These are phyloP conservation scores for Cicer bijugum DNA, from an alignment of 306 rosid species.

Conservation along the genomic window DNA sequence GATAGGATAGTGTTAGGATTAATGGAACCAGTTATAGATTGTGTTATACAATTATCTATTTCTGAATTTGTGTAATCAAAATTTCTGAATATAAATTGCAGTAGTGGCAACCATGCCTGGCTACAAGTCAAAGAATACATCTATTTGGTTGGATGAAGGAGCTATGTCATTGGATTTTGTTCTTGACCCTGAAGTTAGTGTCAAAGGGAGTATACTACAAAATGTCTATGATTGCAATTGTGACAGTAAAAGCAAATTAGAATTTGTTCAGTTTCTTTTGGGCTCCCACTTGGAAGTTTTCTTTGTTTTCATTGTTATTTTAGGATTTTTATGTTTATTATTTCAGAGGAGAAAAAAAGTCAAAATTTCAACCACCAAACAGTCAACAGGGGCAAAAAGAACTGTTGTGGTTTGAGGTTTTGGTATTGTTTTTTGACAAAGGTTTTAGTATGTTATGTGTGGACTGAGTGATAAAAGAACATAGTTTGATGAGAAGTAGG, in stretches of 20 bases:
- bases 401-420: constrained; percentile 47
- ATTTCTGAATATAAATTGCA: constrained; percentile 54
- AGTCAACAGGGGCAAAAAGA: constrained; percentile 54
- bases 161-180: constrained; percentile 77
- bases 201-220: constrained; percentile 49
- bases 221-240: constrained; percentile 62
- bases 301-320: constrained; percentile 54
- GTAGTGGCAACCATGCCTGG: constrained; percentile 73
- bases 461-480: too few species aligned
- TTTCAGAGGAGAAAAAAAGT: constrained; percentile 57
- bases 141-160: constrained; percentile 75
- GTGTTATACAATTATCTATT: neutral
- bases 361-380: constrained; percentile 58
- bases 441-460: neutral
- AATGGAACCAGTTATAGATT: too few species aligned
- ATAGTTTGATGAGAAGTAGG: too few species aligned
- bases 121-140: constrained; percentile 74
- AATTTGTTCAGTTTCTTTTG: constrained; percentile 53
- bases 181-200: constrained; percentile 65
- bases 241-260: constrained; percentile 47
- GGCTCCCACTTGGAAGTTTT: constrained; percentile 59
- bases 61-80: constrained; percentile 27
- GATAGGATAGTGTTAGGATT: too few species aligned
- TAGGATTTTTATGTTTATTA: constrained; percentile 68
- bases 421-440: neutral